These are phyloP conservation scores for Isoetes taiwanensis DNA, from an alignment of 75 land plant genomes.

Conservation along the genomic window DNA sequence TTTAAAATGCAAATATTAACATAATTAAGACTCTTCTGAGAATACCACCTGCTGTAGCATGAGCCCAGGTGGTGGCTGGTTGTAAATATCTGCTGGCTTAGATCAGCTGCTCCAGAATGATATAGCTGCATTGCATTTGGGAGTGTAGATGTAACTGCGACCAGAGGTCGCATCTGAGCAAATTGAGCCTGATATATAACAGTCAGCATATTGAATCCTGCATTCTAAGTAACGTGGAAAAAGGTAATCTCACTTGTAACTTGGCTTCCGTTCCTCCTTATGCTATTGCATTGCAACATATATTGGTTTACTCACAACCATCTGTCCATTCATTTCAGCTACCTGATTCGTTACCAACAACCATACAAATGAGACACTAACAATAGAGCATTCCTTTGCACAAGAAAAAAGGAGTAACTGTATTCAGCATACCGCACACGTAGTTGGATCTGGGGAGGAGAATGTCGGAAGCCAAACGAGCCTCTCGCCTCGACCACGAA, in stretches of 20 bases:
- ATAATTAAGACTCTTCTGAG: no score
- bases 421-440: no score
- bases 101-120: slow-evolving; percentile 59
- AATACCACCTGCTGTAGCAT: slow-evolving; percentile 86
- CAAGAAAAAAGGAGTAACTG: no score
- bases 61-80: slow-evolving; percentile 68
- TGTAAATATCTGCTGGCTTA: slow-evolving; percentile 76
- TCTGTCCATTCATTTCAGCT: slow-evolving; percentile 87
- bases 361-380: no score
- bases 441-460: no score
- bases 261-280: slow-evolving; percentile 84
- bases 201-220: not conserved
- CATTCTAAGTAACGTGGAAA: not conserved
- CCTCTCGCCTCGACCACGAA: no score
- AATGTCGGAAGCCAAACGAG: no score
- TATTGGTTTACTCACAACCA: slow-evolving; percentile 81
- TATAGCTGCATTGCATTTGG: slow-evolving; percentile 56
- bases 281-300: slow-evolving; percentile 90
- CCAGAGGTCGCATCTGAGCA: slow-evolving; percentile 49
- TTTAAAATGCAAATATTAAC: no score
- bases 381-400: no score
- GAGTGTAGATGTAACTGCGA: slow-evolving; percentile 35
- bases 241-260: slow-evolving; percentile 46
- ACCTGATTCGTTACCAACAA: no score
- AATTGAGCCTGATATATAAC: slow-evolving; percentile 71